Conservation (phyloP, 2,329 filamentous ascomycete genomes). For the Aspergillus alliaceus region DNA sequence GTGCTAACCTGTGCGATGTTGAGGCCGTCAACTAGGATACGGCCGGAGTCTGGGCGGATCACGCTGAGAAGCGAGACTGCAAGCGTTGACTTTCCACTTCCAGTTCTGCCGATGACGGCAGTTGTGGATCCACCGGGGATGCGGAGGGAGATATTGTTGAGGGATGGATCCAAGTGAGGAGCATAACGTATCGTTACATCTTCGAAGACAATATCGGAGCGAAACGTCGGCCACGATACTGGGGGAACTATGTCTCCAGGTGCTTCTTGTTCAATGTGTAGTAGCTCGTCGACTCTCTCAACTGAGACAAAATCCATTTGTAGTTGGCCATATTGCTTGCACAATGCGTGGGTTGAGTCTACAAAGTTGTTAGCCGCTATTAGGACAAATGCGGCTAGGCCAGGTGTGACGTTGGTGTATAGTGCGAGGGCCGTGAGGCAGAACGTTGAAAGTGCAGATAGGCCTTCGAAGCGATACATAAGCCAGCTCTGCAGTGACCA, state of each 20-base stretch:
- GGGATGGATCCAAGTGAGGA: constrained; percentile 70
- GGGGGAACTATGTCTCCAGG: constrained; percentile 68
- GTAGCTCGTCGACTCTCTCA: constrained; percentile 78
- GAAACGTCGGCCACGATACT: constrained; percentile 72
- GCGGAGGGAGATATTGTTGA: constrained; percentile 67
- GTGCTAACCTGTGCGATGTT: constrained; percentile 61
- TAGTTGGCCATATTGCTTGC: constrained; percentile 76
- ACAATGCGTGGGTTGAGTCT: constrained; percentile 68
- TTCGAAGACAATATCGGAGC: constrained; percentile 73
- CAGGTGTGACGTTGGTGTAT: constrained; percentile 71
- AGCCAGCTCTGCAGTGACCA: constrained; percentile 88
- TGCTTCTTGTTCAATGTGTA: constrained; percentile 74
- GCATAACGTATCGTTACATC: constrained; percentile 78
- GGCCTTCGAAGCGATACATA: constrained; percentile 71
- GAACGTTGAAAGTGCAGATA: constrained; percentile 74
- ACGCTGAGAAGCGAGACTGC: constrained; percentile 61
- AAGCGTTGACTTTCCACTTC: constrained; percentile 80
- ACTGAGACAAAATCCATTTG: constrained; percentile 93
- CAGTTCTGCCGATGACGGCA: constrained; percentile 75
- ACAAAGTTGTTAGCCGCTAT: constrained; percentile 68
- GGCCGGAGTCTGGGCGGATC: constrained; percentile 53
- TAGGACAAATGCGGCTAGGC: constrained; percentile 80
- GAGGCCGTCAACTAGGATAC: constrained; percentile 60
- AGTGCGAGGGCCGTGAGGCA: constrained; percentile 72
- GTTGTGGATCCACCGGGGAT: constrained; percentile 78